Percentiles rank a stretch among this genome's conserved stretches.
phyloP scores from a whole-genome alignment of 2,329 filamentous ascomycete genomes.

The Bipolaris gigantea region DNA sequence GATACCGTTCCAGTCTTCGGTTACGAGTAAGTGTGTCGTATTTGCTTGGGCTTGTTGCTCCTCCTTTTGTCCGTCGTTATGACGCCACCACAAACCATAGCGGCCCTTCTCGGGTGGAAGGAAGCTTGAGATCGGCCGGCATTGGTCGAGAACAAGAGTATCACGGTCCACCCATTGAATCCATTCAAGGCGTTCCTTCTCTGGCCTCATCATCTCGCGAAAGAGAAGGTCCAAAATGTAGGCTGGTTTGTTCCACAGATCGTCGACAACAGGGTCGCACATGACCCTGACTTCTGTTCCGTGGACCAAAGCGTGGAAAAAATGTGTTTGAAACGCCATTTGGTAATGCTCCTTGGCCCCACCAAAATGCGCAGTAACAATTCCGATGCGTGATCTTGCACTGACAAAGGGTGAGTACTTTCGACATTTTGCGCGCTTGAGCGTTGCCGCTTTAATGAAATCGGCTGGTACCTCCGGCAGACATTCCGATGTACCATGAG shows the following conservation, averaged over 20 bases:
- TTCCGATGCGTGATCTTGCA: conserved; percentile 34
- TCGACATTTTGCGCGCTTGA: conserved; percentile 20
- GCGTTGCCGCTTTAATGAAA: conserved; percentile 13
- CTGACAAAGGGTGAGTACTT: conserved; percentile 19
- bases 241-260: conserved; percentile 51
- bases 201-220: conserved; percentile 40
- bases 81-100: conserved; percentile 20
- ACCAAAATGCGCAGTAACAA: conserved; percentile 47
- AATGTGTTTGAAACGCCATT: conserved; percentile 47
- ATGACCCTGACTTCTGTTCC: conserved; percentile 50
- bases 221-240: conserved; percentile 49
- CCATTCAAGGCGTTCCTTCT: conserved; percentile 47
- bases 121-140: conserved; percentile 47
- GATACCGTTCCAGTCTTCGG: conserved; percentile 47
- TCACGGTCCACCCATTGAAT: conserved; percentile 52
- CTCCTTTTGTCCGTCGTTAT: background rate
- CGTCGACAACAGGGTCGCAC: conserved; percentile 47
- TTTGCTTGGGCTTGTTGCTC: background rate
- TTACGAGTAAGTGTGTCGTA: conserved; percentile 41
- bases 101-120: conserved; percentile 34
- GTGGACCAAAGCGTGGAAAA: conserved; percentile 33
- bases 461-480: conserved; percentile 15
- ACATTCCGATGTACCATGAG: conserved; percentile 19
- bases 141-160: conserved; percentile 49
- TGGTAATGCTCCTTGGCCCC: conserved; percentile 44